Conservation (phyloP, 1,284 basidiomycete genomes). For the Irpex sp. region DNA sequence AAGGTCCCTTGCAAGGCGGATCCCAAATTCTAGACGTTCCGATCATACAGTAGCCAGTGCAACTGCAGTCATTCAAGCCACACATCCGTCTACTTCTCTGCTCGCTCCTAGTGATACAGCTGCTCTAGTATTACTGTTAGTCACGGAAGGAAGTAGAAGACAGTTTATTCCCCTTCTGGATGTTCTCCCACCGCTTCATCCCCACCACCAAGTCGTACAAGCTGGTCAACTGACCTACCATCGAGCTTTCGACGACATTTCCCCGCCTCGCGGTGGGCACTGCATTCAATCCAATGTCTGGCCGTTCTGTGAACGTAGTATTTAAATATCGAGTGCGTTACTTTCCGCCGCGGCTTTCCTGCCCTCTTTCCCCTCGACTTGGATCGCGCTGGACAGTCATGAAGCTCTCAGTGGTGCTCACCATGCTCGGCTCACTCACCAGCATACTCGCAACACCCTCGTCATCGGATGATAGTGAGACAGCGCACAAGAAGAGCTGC, state of each 20-base stretch:
- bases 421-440: background rate
- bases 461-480: too few species aligned
- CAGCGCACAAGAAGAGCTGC: background rate
- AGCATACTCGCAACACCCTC: background rate
- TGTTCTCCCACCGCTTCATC: background rate
- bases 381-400: background rate
- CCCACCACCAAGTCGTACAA: background rate
- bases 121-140: too few species aligned
- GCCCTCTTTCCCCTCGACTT: background rate
- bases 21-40: too few species aligned
- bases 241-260: slow-evolving; percentile 1
- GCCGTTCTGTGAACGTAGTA: background rate
- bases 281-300: background rate
- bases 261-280: background rate
- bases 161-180: too few species aligned
- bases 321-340: too few species aligned
- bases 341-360: too few species aligned
- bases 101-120: too few species aligned
- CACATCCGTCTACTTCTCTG: too few species aligned
- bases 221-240: background rate
- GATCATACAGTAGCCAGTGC: too few species aligned
- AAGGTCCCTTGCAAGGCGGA: too few species aligned
- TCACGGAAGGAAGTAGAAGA: too few species aligned
- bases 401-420: background rate
- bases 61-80: too few species aligned